Percentiles rank a stretch among this genome's conserved stretches.
These are phyloP conservation scores for Candida sanyiensis DNA, from an alignment of 805 yeast genomes.

Conservation along the genomic window DNA sequence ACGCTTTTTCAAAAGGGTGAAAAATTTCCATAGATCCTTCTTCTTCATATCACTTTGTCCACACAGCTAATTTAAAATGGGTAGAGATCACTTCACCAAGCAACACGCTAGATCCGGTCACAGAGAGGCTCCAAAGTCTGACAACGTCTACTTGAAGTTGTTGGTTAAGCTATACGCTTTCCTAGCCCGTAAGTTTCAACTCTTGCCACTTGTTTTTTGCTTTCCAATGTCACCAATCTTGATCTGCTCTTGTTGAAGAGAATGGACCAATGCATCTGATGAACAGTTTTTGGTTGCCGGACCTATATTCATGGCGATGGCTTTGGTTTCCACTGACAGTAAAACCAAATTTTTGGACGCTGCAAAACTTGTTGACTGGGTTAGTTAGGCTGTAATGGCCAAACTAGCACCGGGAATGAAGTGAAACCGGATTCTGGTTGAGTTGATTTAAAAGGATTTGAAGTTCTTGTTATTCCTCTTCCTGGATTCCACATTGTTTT, in stretches of 20 bases:
- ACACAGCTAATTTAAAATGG: slow-evolving; percentile 50
- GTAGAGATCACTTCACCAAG: slow-evolving; percentile 94
- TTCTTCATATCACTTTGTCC: background rate
- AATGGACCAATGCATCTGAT: background rate
- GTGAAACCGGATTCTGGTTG: background rate
- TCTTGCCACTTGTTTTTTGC: slow-evolving; percentile 5
- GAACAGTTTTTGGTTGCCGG: slow-evolving; percentile 6
- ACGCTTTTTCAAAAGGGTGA: background rate
- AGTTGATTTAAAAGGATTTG: slow-evolving; percentile 8
- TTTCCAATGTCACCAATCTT: slow-evolving; percentile 8
- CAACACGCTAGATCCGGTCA: slow-evolving; percentile 95
- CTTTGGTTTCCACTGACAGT: slow-evolving; percentile 8
- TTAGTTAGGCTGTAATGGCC: slow-evolving; percentile 88
- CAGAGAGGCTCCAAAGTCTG: slow-evolving; percentile 99
- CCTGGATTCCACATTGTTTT: background rate
- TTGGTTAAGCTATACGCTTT: slow-evolving; percentile 97
- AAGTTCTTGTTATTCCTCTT: slow-evolving; percentile 9
- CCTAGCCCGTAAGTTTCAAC: slow-evolving; percentile 90
- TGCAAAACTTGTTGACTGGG: slow-evolving; percentile 2
- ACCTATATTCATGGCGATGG: slow-evolving; percentile 3
- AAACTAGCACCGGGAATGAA: slow-evolving; percentile 18
- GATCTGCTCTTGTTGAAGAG: slow-evolving; percentile 8
- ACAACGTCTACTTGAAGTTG: slow-evolving; percentile 96
- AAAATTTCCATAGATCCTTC: slow-evolving; percentile 3
- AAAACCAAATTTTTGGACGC: slow-evolving; percentile 4